Evolutionary conservation across 495 filamentous ascomycete species (phyloP), one percentile per base, ranked within the genome.

Genomic region (Aspergillus diversus): DNA sequence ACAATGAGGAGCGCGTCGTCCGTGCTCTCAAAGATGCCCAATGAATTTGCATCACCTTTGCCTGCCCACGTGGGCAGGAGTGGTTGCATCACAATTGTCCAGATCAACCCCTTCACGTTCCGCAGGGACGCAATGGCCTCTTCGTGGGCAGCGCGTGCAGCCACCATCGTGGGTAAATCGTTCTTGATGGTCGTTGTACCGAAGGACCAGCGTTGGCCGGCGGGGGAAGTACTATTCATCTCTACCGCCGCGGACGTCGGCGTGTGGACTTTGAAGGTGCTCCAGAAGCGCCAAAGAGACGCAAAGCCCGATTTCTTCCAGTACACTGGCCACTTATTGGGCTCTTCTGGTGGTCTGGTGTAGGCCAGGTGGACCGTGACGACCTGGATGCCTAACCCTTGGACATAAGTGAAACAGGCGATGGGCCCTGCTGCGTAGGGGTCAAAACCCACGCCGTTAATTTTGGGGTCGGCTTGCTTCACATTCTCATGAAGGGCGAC

Each of bases 381-480:
- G 5, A 47, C 55, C 13, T 42, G 35, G 33, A 71, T 35, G 1
- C n/a, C 15, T 9, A 83, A 81, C 16, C 4, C 32, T 13, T 21
- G 17, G 15, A 27, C 33, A 27, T 39, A 56, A 17, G 54, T 39
- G 54, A 35, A 46, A 86, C 83, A 55, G 83, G 89, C 53, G 86
- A 87, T 31, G 74, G 92, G 1, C 89, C 94, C 68, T 82, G 90
- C 60, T 31, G 81, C 3, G 85, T 86, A 0, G 84, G 85, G 0
- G 82, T 92, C 17, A 60, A 67, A 33, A 61, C 58, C 8, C 13
- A 13, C 13, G 37, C 37, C 17, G 46, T 4, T n/a, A 4, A 49
- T 21, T 17, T 8, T 21, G 15, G 6, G 53, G 7, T 27, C 21
- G 55, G 15, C 27, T 3, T 11, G 27, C 35, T 57, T 34, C 12